Base-by-base conservation (phyloP, 2,329 filamentous ascomycete genomes). In the Cladosporium sp. region DNA sequence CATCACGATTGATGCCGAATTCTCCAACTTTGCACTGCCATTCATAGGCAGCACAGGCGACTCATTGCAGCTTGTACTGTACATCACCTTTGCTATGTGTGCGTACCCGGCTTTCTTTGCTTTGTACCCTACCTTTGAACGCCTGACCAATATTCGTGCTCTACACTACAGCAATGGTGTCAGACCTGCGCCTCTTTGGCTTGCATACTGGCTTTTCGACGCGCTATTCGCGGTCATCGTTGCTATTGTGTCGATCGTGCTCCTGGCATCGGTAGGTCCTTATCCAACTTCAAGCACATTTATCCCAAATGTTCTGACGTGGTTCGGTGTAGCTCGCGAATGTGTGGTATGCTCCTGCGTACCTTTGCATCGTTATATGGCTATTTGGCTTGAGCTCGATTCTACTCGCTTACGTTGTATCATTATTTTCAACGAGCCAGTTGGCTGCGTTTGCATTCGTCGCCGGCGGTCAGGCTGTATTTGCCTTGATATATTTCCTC, bases 121-220 rank as follows among this genome's bases (percentile, higher is more conserved):
- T 0, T 77, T 96, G 3, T 96, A 96, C 65, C 90, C 90, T 0
- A 95, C 90, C 12, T 78, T 88, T 32, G 91, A 96, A 71, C 82
- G 90, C 32, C 77, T 90, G 12, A 78, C 84, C 48, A 87, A 90
- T 62, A 89, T 96, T 24, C 84, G 91, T 48, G 87, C 88, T 12
- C 77, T 96, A 40, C 87, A 96, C 71, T 96, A 94, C 72, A 93
- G 89, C 54, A 96, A 96, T 67, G 91, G 91, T 37, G 90, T 96
- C 19, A 80, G 88, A 5, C 85, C 88, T 0, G 77, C 89, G 8
- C 89, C 91, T 0, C 77, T 96, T 4, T 96, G 91, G 91, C 73
- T 89, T 5, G 89, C 91, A 1, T 94, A 96, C 67, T 77, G 87
- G 1, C 68, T 78, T 0, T 95, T 96, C 66, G 91, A 96, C 73